Base-by-base conservation (phyloP, 176 grass and related monocot species). In the Zea mays region DNA sequence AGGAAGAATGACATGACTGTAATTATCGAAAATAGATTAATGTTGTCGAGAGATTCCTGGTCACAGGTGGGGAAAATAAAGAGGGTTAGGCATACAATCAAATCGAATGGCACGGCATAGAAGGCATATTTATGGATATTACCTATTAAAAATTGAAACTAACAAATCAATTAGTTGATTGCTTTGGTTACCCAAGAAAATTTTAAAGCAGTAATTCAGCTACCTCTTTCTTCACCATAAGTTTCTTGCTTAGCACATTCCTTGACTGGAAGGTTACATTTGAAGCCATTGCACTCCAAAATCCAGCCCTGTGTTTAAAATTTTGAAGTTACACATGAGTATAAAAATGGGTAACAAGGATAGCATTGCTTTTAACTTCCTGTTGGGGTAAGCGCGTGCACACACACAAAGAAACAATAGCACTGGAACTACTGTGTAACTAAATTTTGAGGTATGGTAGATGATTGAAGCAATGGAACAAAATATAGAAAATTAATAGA, bases 171-270 rank as follows among this genome's bases (percentile, higher is more conserved):
- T 16, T 13, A 54, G 47, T 42, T 27, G 65, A 20, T 52, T 78
- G 46, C 12, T 73, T 73, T 41, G 38, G 16, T 7, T 50, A 61
- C 64, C 42, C 42, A 55, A 17, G 38, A 69, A 16, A 64, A 89
- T 16, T 40, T 13, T 41, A 69, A 77, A 67, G 5, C 44, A 3
- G 62, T 61, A 36, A 49, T 47, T 63, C 8, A 17, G 15, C 81
- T 79, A 96, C 90, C 92, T 99, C 88, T 89, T 85, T 96, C 92
- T 99, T 99, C 45, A 99, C 81, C 96, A 99, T 93, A 72, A 96
- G 87, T 79, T 99, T 96, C 81, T 96, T 99, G 88, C 96, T 99
- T 59, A 99, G 75, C 46, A 99, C 96, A 60, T 99, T 99, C 74
- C 92, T 83, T 62, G 92, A 99, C 76, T 99, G 92, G 67, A 96